These are phyloP conservation scores for Lindgomyces ingoldianus DNA, from an alignment of 495 filamentous ascomycete species.

Conservation along the genomic window DNA sequence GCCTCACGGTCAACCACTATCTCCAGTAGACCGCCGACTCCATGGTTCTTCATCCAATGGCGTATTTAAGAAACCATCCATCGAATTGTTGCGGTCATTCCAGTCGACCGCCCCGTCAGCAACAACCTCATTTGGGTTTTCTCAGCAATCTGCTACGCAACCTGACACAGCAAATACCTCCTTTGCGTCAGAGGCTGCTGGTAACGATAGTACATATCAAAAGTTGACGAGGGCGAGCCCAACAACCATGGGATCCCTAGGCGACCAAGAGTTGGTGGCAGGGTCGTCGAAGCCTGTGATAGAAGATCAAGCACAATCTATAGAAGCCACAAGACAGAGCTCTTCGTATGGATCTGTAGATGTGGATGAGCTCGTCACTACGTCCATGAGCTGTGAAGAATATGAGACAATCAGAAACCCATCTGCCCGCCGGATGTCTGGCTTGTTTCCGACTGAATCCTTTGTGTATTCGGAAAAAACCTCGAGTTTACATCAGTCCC, in stretches of 20 bases:
- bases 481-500: background rate
- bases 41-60: too few relatives aligned
- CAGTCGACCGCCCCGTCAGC: background rate
- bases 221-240: constrained; percentile 15
- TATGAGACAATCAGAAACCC: background rate
- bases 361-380: background rate
- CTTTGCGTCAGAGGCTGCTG: constrained; percentile 9
- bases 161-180: constrained; percentile 16
- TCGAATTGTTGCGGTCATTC: constrained; percentile 18
- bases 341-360: constrained; percentile 14
- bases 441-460: background rate
- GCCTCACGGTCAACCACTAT: too few relatives aligned
- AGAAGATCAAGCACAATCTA: background rate
- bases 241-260: constrained; percentile 22
- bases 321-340: constrained; percentile 5
- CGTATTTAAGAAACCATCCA: too few relatives aligned
- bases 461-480: background rate
- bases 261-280: constrained; percentile 7
- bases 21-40: too few relatives aligned
- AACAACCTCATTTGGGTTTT: too few relatives aligned
- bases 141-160: constrained; percentile 3
- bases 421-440: background rate
- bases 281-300: background rate
- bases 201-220: background rate
- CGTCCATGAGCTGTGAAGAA: constrained; percentile 3